Evolutionary conservation across 352 stramenopile genomes (phyloP), one percentile per base, ranked within the genome.

Genomic region (Globisporangium iwayamae): DNA sequence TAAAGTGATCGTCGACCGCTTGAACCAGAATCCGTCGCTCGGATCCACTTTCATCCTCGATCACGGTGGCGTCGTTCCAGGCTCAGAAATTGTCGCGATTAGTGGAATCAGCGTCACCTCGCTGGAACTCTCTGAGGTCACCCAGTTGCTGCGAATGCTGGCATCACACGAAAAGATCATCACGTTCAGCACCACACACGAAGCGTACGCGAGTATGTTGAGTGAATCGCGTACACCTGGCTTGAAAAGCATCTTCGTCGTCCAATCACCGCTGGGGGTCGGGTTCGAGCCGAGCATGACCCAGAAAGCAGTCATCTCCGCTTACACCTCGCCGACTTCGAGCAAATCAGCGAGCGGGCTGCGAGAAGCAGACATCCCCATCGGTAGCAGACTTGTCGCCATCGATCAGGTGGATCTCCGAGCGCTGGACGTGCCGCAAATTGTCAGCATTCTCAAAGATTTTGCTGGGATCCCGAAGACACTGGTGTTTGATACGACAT

Each of bases 61-160:
- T 13, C 68, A 83, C 56, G 74, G 76, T 2, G 76, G 78, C 13
- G 76, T 85, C 5, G 66, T 87, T 9, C 57, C 69, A 62, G 77
- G 77, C 28, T 85, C 76, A 0, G 69, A 83, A 55, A 65, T 90
- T 18, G 50, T 87, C 18, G 69, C 76, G 1, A 78, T 90, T 38
- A 76, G 88, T 39, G 74, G 74, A 0, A 81, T 88, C 39, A 65
- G 82, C 36, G 64, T 85, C 1, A 70, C 71, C 2, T 56, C 64
- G 2, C 59, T 87, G 13, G 66, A 74, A 30, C 56, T 88, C 2
- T 20, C 52, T 6, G 66, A 84, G 14, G 61, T 85, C 3, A 72
- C 71, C 8, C 61, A 79, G 8, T 34, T 86, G 2, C 61, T 90
- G 22, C 73, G 66, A n/a, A 45, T 63, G 14, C 63, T 90, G 11